Evolutionary conservation across 2,329 filamentous ascomycete genomes (phyloP), one percentile per base, ranked within the genome.

Genomic region (Penicillium glabrum): DNA sequence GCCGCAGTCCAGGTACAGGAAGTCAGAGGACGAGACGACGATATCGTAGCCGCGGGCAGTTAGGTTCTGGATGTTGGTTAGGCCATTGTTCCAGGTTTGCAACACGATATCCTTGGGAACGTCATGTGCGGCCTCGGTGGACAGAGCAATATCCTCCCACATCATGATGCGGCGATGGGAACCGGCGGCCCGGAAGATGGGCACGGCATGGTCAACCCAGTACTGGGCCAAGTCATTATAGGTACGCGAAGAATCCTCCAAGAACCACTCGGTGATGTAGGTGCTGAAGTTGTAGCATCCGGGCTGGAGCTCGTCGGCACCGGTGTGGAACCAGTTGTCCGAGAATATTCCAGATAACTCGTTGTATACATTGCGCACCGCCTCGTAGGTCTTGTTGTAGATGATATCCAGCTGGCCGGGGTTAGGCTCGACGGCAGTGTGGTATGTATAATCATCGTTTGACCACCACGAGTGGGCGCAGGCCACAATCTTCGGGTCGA

Each of bases 391-490:
- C 62, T 80, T 80, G 72, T 80, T 75, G 68, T 83, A 81, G 56
- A 84, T 72, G 49, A 83, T 80, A 58, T 84, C 82, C 49, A 84
- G 77, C 59, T 84, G 82, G 21, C 82, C 82, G 0, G 82, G 82
- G 63, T 82, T 83, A 1, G 82, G 82, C 71, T 84, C 72, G 9
- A 84, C 80, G 54, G 79, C 83, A 2, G 83, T 85, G 62, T 85
- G 82, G 23, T 78, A 68, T 1, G 76, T 57, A 78, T 78, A 86
- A 61, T 75, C 69, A 56, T 86, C 83, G 66, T 86, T 86, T 37
- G 81, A 83, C 83, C 83, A 86, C 83, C 83, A 86, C 23, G 79
- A 80, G 68, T 86, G 72, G 19, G 70, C 72, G 68, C 83, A 86
- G 13, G 84, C 78, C 27, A 85, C 75, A 54, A 87, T 83, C 24